phyloP scores from a whole-genome alignment of 148 eudicot genomes.

The Cornus florida region DNA sequence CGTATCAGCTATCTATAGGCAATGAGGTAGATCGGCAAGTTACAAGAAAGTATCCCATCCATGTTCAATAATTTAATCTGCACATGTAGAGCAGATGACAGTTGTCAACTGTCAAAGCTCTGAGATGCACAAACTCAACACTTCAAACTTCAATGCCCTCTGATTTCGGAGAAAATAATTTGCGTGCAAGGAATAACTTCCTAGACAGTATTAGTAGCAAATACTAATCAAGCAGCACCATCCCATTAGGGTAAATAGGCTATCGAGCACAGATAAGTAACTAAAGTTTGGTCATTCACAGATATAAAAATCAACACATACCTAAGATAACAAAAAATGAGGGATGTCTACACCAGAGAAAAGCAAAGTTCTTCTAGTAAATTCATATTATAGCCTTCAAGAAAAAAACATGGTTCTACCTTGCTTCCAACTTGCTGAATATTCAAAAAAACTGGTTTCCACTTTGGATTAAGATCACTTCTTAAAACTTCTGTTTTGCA shows the following conservation, averaged over 20 bases:
- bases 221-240: not conserved
- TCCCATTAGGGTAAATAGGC: not conserved
- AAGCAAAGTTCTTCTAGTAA: not conserved
- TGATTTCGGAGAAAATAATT: not conserved
- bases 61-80: not conserved
- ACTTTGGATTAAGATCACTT: conserved; percentile 74
- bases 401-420: conserved; percentile 40
- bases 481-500: conserved; percentile 90
- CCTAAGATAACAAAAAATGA: conserved; percentile 1
- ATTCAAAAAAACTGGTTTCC: conserved; percentile 75
- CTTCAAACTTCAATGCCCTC: not conserved
- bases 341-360: not conserved
- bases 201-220: not conserved
- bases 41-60: not conserved
- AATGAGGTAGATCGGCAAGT: not conserved
- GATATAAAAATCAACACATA: not conserved
- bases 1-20: not conserved
- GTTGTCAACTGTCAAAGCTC: not conserved
- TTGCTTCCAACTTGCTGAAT: conserved; percentile 83
- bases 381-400: not conserved
- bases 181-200: not conserved
- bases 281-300: not conserved
- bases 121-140: not conserved
- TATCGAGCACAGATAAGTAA: not conserved
- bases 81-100: not conserved